These are phyloP conservation scores for Neltuma alba DNA, from an alignment of 306 rosid genomes.

Conservation along the genomic window DNA sequence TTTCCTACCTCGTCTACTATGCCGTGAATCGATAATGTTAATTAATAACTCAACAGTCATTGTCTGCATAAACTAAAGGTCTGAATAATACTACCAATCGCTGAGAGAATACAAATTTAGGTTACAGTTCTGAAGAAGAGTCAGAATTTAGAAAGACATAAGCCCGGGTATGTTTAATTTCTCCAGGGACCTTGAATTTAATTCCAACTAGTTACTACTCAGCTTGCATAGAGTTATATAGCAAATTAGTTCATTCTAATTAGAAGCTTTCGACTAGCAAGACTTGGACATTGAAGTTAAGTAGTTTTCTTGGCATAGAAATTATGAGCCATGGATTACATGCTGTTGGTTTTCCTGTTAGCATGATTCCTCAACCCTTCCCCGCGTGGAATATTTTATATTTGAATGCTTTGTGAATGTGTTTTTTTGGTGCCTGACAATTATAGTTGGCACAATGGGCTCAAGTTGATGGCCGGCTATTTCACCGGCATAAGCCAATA, in stretches of 20 bases:
- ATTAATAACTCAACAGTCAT: slow-evolving; percentile 8
- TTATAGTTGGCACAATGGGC: slow-evolving; percentile 7
- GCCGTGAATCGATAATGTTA: slow-evolving; percentile 10
- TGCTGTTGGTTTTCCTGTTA: neutral
- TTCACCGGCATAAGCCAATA: neutral
- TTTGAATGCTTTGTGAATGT: neutral
- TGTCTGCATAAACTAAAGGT: slow-evolving; percentile 22
- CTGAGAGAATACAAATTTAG: slow-evolving; percentile 19
- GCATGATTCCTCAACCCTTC: neutral
- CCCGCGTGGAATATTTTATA: neutral
- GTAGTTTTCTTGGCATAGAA: neutral
- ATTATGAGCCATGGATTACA: neutral
- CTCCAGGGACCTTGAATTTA: neutral
- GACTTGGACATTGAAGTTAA: neutral
- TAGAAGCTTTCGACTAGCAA: neutral
- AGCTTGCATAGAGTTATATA: neutral
- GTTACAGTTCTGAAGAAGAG: slow-evolving; percentile 7
- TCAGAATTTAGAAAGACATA: neutral
- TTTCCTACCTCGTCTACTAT: slow-evolving; percentile 12
- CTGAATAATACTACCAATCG: neutral
- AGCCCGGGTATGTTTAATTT: neutral
- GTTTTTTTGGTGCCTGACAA: neutral
- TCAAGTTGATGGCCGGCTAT: neutral
- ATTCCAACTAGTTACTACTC: neutral
- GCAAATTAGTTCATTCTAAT: neutral